Conservation (phyloP, 371 early-diverging fungal genomes). For the Rhizopus delemar region DNA sequence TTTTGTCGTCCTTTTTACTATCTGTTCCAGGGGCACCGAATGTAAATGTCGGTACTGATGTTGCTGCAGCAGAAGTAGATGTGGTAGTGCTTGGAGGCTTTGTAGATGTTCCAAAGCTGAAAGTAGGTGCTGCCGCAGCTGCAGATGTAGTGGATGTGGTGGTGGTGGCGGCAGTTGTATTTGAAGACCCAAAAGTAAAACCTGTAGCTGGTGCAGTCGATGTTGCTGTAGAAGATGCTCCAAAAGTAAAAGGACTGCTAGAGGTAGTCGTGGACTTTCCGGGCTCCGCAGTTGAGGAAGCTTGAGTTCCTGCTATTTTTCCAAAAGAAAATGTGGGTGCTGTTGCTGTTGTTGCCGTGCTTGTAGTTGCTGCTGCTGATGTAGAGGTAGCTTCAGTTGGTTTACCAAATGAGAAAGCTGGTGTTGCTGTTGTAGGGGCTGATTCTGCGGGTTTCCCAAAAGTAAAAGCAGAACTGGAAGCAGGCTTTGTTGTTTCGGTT, state of each 20-base stretch:
- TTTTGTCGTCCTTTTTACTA: conserved; percentile 13
- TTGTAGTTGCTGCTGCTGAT: conserved; percentile 13
- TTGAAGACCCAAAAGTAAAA: conserved; percentile 1
- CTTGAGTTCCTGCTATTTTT: conserved; percentile 2
- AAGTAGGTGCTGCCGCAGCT: neutral
- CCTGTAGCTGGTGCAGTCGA: neutral
- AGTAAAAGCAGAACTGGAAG: conserved; percentile 7
- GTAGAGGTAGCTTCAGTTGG: conserved; percentile 6
- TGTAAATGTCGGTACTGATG: conserved; percentile 16
- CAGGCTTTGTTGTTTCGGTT: conserved; percentile 2
- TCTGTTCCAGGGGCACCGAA: conserved; percentile 18
- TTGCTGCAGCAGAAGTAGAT: conserved; percentile 3
- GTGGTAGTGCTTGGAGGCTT: conserved; percentile 6
- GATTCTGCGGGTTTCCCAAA: conserved; percentile 4
- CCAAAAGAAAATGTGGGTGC: conserved; percentile 4
- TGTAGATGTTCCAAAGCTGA: neutral
- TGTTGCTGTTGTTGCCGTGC: neutral
- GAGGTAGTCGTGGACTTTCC: conserved; percentile 7
- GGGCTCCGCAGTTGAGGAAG: conserved; percentile 8
- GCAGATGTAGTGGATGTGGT: conserved; percentile 4
- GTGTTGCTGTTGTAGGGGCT: conserved; percentile 3
- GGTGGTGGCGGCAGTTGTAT: neutral
- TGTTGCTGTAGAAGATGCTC: conserved; percentile 11
- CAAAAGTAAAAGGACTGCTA: conserved; percentile 10
- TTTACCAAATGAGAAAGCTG: conserved; percentile 16